A percentile compares a stretch with the other conserved stretches of the same genome.
These are phyloP conservation scores for Candida parachauliodes DNA, from an alignment of 805 yeast species.

Conservation along the genomic window DNA sequence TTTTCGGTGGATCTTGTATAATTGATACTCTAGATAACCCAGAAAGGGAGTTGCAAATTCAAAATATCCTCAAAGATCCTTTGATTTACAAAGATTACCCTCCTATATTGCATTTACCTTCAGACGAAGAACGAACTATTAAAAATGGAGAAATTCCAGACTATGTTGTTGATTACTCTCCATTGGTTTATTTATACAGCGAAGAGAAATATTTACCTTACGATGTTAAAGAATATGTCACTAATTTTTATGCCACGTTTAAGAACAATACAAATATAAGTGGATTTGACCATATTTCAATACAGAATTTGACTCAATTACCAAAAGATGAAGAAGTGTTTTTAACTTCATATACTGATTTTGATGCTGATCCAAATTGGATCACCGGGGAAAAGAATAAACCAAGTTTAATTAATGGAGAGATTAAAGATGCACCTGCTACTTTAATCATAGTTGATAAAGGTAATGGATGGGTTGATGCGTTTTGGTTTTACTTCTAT, in stretches of 20 bases:
- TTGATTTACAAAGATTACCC: conserved; percentile 22
- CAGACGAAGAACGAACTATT: conserved; percentile 33
- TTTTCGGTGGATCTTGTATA: conserved; percentile 4
- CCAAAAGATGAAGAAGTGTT: conserved; percentile 38
- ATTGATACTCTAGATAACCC: conserved; percentile 8
- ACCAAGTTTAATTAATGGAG: conserved; percentile 72
- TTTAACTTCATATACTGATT: conserved; percentile 67
- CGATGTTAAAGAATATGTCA: conserved; percentile 67
- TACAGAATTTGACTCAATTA: conserved; percentile 28
- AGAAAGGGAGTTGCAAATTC: conserved; percentile 9
- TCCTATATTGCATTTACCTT: conserved; percentile 35
- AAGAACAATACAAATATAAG: conserved; percentile 42
- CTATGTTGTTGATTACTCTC: conserved; percentile 64
- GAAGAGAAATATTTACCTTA: conserved; percentile 88
- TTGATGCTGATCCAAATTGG: conserved; percentile 74
- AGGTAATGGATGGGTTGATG: conserved; percentile 92
- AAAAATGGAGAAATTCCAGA: conserved; percentile 56
- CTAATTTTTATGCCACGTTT: conserved; percentile 58
- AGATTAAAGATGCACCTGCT: conserved; percentile 74
- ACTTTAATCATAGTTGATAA: conserved; percentile 81
- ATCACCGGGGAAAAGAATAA: conserved; percentile 66
- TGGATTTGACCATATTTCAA: conserved; percentile 32
- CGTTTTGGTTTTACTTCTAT: conserved; percentile 94
- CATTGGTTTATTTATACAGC: conserved; percentile 79
- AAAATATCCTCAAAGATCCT: conserved; percentile 9